Percentiles rank a stretch among this genome's conserved stretches.
These are phyloP conservation scores for Diaporthe nobilis DNA, from an alignment of 2,329 filamentous ascomycete genomes.

Conservation along the genomic window DNA sequence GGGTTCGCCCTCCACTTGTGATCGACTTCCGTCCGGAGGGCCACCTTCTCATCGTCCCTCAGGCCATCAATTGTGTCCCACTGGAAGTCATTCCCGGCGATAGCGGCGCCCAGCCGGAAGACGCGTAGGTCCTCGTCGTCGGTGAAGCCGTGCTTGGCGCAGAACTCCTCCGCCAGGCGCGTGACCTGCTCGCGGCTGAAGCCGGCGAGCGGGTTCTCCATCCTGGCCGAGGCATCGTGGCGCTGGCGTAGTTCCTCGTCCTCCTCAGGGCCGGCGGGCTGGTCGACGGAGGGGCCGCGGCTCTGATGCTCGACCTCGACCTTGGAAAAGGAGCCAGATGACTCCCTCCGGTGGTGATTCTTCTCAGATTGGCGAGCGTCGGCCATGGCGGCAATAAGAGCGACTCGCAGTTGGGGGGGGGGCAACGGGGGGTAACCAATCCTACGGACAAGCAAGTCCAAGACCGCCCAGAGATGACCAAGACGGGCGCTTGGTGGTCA, in stretches of 20 bases:
- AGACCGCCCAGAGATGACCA: conserved; percentile 31
- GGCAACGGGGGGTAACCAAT: neutral
- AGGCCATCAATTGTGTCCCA: conserved; percentile 67
- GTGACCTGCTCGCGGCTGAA: conserved; percentile 62
- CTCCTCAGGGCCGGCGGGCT: neutral
- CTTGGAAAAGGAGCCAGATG: conserved; percentile 46
- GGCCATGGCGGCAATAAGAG: conserved; percentile 26
- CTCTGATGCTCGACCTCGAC: conserved; percentile 48
- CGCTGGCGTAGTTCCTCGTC: conserved; percentile 50
- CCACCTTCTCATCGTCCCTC: conserved; percentile 68
- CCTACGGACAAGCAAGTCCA: neutral
- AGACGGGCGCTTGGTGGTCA: conserved; percentile 22
- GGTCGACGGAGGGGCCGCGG: conserved; percentile 3
- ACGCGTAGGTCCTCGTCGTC: conserved; percentile 69
- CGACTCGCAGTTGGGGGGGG: neutral
- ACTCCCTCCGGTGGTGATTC: conserved; percentile 42
- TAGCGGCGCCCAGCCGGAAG: conserved; percentile 71
- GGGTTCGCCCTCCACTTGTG: conserved; percentile 78
- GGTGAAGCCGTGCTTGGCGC: conserved; percentile 66
- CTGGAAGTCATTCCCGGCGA: conserved; percentile 66
- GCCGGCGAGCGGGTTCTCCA: conserved; percentile 59
- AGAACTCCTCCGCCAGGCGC: conserved; percentile 71
- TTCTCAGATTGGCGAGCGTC: conserved; percentile 42
- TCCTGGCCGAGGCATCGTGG: conserved; percentile 53
- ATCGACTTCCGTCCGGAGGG: conserved; percentile 72